Percentiles rank a stretch among this genome's conserved stretches.
Evolutionary conservation across 768 basidiomycete species (phyloP).

Genomic region (Suillus ampliporus): DNA sequence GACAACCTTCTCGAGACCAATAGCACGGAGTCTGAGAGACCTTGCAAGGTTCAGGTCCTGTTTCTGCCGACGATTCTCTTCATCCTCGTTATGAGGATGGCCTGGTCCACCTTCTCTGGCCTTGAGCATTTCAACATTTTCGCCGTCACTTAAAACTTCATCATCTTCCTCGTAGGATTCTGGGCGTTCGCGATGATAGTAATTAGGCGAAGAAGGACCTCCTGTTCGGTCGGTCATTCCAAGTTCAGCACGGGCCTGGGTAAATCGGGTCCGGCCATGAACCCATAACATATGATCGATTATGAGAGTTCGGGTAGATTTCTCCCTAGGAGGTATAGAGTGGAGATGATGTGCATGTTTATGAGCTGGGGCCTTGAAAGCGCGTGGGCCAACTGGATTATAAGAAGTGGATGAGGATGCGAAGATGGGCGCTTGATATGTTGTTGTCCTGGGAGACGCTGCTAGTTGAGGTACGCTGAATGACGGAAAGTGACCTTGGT

Average conservation of each 20-base stretch:
- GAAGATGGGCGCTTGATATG: conserved; percentile 17
- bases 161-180: conserved; percentile 83
- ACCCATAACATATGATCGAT: conserved; percentile 90
- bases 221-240: conserved; percentile 86
- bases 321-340: conserved; percentile 85
- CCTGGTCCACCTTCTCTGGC: conserved; percentile 59
- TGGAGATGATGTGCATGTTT: conserved; percentile 90
- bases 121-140: conserved; percentile 49
- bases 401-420: conserved; percentile 20
- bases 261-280: conserved; percentile 79
- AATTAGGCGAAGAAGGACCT: conserved; percentile 63
- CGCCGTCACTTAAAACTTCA: conserved; percentile 67
- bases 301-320: conserved; percentile 87
- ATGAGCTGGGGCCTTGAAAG: conserved; percentile 78
- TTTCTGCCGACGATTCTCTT: conserved; percentile 57
- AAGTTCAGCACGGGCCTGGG: conserved; percentile 84
- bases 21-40: conserved; percentile 70
- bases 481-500: conserved; percentile 25
- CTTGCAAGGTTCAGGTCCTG: conserved; percentile 71
- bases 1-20: conserved; percentile 83
- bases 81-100: conserved; percentile 57
- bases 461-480: conserved; percentile 21
- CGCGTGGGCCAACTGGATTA: conserved; percentile 15
- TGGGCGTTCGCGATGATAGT: conserved; percentile 67
- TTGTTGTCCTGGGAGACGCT: conserved; percentile 6